Conservation (phyloP, 1,139 yeast genomes). For the Pneumocystis jirovecii region DNA sequence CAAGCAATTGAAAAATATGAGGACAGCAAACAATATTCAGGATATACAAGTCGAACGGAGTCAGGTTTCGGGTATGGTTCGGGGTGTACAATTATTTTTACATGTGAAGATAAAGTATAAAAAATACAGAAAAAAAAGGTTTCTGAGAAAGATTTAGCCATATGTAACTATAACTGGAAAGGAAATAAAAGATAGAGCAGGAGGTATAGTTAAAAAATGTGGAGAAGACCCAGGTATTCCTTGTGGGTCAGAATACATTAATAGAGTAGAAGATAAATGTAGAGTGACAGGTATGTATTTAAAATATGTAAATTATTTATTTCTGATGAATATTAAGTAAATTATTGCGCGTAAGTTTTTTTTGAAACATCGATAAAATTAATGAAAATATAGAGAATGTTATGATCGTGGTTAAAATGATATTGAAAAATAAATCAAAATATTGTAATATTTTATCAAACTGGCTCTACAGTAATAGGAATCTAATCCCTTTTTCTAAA, state of each 20-base stretch:
- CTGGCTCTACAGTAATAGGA: background rate
- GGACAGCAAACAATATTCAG: background rate
- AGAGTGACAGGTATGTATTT: background rate
- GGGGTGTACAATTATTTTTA: background rate
- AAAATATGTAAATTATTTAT: background rate
- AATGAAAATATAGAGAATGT: background rate
- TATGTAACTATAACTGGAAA: background rate
- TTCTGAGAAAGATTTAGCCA: background rate
- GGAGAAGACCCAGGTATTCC: background rate
- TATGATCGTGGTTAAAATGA: background rate
- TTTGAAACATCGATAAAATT: background rate
- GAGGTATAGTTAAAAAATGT: background rate
- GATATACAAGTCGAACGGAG: background rate
- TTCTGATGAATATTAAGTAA: background rate
- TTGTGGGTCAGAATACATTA: background rate
- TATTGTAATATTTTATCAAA: background rate
- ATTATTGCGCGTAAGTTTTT: background rate
- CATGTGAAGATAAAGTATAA: background rate
- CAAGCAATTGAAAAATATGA: background rate
- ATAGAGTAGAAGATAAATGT: background rate
- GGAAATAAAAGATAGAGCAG: background rate
- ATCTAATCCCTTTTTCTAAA: background rate
- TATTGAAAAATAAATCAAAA: background rate
- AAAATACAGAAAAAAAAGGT: background rate
- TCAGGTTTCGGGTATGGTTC: background rate